Evolutionary conservation across 129 eudicot genomes (phyloP).

Genomic region (Sambucus nigra): DNA sequence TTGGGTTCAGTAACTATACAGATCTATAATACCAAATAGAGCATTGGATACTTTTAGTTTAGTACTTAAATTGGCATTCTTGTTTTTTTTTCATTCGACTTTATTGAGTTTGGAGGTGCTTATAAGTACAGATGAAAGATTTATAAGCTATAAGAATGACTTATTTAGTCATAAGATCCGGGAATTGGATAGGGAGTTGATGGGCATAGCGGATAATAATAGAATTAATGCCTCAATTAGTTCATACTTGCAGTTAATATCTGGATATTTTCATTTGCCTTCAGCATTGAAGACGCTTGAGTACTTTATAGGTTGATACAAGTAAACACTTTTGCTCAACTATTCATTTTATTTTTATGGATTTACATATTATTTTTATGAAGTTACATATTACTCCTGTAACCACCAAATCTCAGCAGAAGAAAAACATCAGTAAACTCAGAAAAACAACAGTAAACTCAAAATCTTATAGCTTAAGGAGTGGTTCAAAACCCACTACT

Average conservation of each 20-base stretch:
- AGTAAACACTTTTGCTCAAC: constrained; percentile 28
- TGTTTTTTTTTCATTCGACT: background rate
- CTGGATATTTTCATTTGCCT: constrained; percentile 52
- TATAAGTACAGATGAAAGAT: constrained; percentile 49
- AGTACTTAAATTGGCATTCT: background rate
- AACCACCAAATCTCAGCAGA: too few species aligned
- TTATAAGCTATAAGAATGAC: constrained; percentile 54
- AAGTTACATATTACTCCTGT: too few species aligned
- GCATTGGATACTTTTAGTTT: too few species aligned
- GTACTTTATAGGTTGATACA: constrained; percentile 87
- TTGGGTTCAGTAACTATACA: too few species aligned
- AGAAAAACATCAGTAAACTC: too few species aligned
- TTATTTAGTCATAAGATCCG: constrained; percentile 66
- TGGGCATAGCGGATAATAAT: constrained; percentile 55
- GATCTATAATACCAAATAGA: too few species aligned
- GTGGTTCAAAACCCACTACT: too few species aligned
- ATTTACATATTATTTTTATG: constrained; percentile 1
- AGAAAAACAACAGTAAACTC: too few species aligned
- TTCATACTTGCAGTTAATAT: constrained; percentile 61
- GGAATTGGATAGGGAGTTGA: constrained; percentile 73
- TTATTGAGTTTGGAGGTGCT: constrained; percentile 68
- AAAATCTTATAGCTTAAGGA: too few species aligned
- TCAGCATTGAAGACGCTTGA: constrained; percentile 69
- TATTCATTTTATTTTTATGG: constrained; percentile 5
- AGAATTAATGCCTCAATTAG: constrained; percentile 45